Evolutionary conservation across 2,329 filamentous ascomycete species (phyloP).

Genomic region (Monilinia fructigena): DNA sequence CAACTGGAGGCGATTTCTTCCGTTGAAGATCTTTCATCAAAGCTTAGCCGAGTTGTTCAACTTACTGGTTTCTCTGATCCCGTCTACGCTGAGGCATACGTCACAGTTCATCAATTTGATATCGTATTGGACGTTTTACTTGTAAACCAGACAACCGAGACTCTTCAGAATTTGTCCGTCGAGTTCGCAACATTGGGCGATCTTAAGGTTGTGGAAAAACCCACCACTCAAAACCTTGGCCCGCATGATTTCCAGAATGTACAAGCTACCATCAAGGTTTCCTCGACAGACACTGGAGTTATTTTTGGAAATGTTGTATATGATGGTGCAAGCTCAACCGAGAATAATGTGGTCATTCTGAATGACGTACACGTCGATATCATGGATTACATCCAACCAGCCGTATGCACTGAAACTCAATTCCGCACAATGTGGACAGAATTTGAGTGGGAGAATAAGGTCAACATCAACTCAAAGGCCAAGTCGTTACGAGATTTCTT

Average conservation of each 20-base stretch:
- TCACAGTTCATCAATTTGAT: constrained; percentile 98
- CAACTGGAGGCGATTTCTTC: constrained; percentile 83
- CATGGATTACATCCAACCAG: constrained; percentile 99
- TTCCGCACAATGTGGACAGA: constrained; percentile 99
- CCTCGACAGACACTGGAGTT: constrained; percentile 94
- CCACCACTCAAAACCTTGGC: constrained; percentile 91
- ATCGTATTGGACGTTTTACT: constrained; percentile 95
- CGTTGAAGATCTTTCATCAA: constrained; percentile 84
- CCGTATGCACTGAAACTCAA: constrained; percentile 93
- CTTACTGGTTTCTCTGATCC: constrained; percentile 97
- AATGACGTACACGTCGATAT: constrained; percentile 99
- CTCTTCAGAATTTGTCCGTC: constrained; percentile 92
- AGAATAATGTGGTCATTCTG: constrained; percentile 94
- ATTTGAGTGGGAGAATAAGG: constrained; percentile 99
- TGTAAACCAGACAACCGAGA: constrained; percentile 96
- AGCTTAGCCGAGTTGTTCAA: constrained; percentile 93
- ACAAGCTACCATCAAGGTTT: constrained; percentile 98
- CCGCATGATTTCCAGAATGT: constrained; percentile 98
- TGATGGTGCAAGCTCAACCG: constrained; percentile 86
- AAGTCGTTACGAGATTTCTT: constrained; percentile 90
- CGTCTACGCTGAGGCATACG: constrained; percentile 98
- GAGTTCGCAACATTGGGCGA: constrained; percentile 98
- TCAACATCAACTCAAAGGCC: constrained; percentile 98
- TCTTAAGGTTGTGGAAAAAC: constrained; percentile 94
- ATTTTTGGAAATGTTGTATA: constrained; percentile 99